Evolutionary conservation across 2,329 filamentous ascomycete species (phyloP), one percentile per base, ranked within the genome.

Genomic region (Cercospora brassicicola): DNA sequence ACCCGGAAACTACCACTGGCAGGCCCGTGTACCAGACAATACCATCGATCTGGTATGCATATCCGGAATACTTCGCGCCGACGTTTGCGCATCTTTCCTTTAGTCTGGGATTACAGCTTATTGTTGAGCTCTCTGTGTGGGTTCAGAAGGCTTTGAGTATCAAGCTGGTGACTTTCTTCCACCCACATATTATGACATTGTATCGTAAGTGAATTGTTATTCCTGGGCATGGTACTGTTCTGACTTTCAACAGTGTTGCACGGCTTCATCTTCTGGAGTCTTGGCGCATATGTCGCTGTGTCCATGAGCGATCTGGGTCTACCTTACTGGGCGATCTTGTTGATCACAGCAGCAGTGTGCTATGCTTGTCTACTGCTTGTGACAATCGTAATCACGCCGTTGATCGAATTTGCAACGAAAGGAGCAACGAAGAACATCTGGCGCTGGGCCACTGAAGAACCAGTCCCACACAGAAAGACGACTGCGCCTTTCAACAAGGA

Each of bases 101-200:
- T 59, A 73, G 77, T 6, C 67, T 78, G 8, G 73, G 73, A 5
- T 72, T 81, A 31, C 79, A 81, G 66, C 59, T 73, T 6, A 67
- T 78, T 26, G 76, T 80, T 20, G 79, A 80, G 63, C 74, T 80
- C 3, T 78, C 73, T 10, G 78, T 78, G 0, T 72, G 74, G 61
- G 69, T 82, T 1, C 83, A 84, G 70, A 81, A 78, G 72, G 67
- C 82, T 9, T 75, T 84, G 2, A 81, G 80, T 2, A 74, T 78
- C 3, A 79, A 76, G 23, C 59, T 79, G 23, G 76, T 84, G 30
- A 77, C 81, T 5, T 75, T 78, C 55, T 73, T 84, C 18, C 84
- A 84, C 73, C 82, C 82, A 4, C 82, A 84, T 72, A 81, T 83
- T 70, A 84, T 84, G 73, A 84, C 81, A 42, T 82, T 84, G 64